Evolutionary conservation across 176 grass and related monocot genomes (phyloP), one percentile per base, ranked within the genome.

Genomic region (Hordeum vulgare): DNA sequence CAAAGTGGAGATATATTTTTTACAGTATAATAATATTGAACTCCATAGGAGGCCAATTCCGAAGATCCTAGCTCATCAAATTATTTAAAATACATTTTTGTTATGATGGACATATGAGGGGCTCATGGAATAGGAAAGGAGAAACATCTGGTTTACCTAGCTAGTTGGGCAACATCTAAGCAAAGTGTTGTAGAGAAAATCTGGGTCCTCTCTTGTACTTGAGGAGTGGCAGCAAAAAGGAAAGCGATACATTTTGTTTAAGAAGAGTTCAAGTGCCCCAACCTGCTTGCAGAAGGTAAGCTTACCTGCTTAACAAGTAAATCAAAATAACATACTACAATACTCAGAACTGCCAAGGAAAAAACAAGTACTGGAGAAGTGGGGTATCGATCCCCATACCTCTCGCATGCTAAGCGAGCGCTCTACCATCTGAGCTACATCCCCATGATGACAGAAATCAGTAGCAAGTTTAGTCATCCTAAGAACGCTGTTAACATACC

Each of bases 361-460:
- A 17, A 49, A 17, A 49, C 3, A 0, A 1, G 15, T 6, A 60
- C 1, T 97, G 87, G 94, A 97, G 92, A 97, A 85, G 92, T 83
- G 83, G 92, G 83, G 85, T 89, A 94, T 94, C 89, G 85, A 94
- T 97, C 85, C 94, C 91, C 91, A 87, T 94, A 80, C 91, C 87
- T 97, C 89, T 97, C 90, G 77, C 93, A 93, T 98, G 92, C 90
- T 90, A 98, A 95, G 96, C 90, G 90, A 93, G 92, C 85, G 85
- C 89, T 93, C 90, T 93, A 95, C 90, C 96, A 95, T 93, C 87
- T 95, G 92, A 98, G 90, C 95, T 93, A 93, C 92, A 95, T 98
- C 69, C 41, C 41, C 69, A 9, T 9, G 2, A 7, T 2, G 45
- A 0, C 47, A 2, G 29, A 31, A 2, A 2, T 1, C 29, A 31